A percentile compares a stretch with the other conserved stretches of the same genome.
These are phyloP conservation scores for Podaxis pistillaris DNA, from an alignment of 768 basidiomycete species.

Conservation along the genomic window DNA sequence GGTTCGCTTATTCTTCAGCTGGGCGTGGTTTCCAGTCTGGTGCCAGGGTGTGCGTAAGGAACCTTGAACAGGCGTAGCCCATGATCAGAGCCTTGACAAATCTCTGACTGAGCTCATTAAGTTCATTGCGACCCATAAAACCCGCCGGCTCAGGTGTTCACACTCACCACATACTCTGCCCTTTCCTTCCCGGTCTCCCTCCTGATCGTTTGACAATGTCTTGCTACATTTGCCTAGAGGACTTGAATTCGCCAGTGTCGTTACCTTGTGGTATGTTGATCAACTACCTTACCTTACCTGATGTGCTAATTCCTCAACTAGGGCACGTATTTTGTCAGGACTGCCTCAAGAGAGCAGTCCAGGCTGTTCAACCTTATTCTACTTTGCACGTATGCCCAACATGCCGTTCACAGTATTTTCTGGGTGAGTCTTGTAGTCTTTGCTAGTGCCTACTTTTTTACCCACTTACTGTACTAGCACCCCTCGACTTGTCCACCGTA, in stretches of 20 bases:
- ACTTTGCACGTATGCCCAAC: constrained; percentile 54
- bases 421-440: constrained; percentile 38
- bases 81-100: constrained; percentile 7
- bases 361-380: constrained; percentile 44
- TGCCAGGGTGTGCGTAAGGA: background rate
- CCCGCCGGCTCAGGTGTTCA: background rate
- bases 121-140: constrained; percentile 2
- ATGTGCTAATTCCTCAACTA: constrained; percentile 14
- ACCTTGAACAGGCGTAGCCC: background rate
- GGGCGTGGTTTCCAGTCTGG: constrained; percentile 2
- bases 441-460: background rate
- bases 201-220: constrained; percentile 35
- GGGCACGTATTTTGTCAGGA: constrained; percentile 67
- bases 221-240: constrained; percentile 63
- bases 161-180: background rate
- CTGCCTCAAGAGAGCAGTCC: constrained; percentile 52
- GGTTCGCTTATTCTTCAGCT: background rate
- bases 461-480: constrained; percentile 31
- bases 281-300: background rate
- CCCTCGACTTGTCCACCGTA: constrained; percentile 44
- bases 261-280: constrained; percentile 58
- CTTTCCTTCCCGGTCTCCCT: background rate
- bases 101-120: background rate
- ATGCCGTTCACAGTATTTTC: constrained; percentile 53
- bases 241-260: constrained; percentile 51